Conservation (phyloP, 371 early-diverging fungal species). For the Haplosporangium sp. region DNA sequence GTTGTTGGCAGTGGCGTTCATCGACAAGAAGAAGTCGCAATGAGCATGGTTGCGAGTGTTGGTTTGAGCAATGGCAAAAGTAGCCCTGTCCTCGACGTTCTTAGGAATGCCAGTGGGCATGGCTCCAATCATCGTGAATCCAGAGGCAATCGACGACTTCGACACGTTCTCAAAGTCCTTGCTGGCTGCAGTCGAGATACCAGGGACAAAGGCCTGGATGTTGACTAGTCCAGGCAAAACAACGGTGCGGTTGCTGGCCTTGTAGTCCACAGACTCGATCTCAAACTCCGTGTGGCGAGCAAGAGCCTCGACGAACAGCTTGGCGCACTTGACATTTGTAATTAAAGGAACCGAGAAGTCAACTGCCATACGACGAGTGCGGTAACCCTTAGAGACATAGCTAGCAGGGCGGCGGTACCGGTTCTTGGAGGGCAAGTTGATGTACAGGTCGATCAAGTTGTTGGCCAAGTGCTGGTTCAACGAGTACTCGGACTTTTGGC, state of each 20-base stretch:
- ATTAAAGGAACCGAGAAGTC: conserved; percentile 96
- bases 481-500: conserved; percentile 89
- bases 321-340: conserved; percentile 98
- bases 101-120: conserved; percentile 60
- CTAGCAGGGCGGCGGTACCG: conserved; percentile 94
- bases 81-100: conserved; percentile 64
- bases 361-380: conserved; percentile 95
- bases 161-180: conserved; percentile 71
- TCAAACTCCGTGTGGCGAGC: conserved; percentile 81
- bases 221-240: conserved; percentile 92
- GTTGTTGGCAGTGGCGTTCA: conserved; percentile 66
- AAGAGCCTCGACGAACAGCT: conserved; percentile 95
- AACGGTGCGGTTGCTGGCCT: conserved; percentile 85
- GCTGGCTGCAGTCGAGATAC: conserved; percentile 41
- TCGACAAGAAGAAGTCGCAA: conserved; percentile 81
- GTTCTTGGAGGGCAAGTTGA: conserved; percentile 97
- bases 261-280: conserved; percentile 85
- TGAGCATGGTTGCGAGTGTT: conserved; percentile 68
- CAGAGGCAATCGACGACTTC: conserved; percentile 83
- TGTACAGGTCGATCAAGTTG: conserved; percentile 97
- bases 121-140: conserved; percentile 84
- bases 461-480: conserved; percentile 93
- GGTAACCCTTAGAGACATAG: conserved; percentile 96
- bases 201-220: conserved; percentile 73
- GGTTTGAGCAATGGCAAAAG: conserved; percentile 65